Evolutionary conservation across 2,329 filamentous ascomycete species (phyloP).

Genomic region (Remersonia thermophila): DNA sequence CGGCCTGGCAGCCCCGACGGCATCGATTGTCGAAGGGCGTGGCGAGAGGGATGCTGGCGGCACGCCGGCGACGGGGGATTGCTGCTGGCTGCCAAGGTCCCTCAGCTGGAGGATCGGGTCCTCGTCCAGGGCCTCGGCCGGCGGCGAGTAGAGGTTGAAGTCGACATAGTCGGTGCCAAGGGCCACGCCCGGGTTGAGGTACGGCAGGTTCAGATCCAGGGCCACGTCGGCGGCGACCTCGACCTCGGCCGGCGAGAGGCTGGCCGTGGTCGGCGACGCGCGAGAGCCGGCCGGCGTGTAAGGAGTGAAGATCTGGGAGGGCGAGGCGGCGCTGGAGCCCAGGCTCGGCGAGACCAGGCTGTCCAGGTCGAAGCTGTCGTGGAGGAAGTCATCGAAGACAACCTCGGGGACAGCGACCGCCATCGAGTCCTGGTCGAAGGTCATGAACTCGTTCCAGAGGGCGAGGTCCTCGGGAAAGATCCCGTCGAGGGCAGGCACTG

Average conservation of each 20-base stretch:
- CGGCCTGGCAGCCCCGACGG: neutral
- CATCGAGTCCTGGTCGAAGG: constrained; percentile 28
- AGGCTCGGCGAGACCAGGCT: constrained; percentile 31
- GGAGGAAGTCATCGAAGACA: constrained; percentile 27
- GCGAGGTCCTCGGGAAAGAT: neutral
- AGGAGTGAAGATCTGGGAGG: constrained; percentile 22
- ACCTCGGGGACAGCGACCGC: constrained; percentile 6
- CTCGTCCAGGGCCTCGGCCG: constrained; percentile 36
- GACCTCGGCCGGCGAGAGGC: constrained; percentile 4
- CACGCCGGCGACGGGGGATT: neutral
- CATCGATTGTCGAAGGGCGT: neutral
- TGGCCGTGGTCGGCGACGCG: constrained; percentile 8
- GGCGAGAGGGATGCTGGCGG: neutral
- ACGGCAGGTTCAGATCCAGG: constrained; percentile 25
- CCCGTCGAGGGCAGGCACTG: constrained; percentile 8
- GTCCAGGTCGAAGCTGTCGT: constrained; percentile 33
- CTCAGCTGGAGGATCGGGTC: constrained; percentile 18
- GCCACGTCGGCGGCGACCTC: constrained; percentile 7
- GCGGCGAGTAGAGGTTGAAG: constrained; percentile 44
- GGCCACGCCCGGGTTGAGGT: constrained; percentile 25
- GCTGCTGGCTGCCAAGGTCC: constrained; percentile 9
- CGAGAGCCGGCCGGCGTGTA: constrained; percentile 10
- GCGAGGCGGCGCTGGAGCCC: constrained; percentile 22
- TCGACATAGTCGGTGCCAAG: constrained; percentile 36
- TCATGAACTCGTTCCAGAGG: constrained; percentile 29